These are phyloP conservation scores for Fomitopsis pulvina DNA, from an alignment of 768 basidiomycete species.

Conservation along the genomic window DNA sequence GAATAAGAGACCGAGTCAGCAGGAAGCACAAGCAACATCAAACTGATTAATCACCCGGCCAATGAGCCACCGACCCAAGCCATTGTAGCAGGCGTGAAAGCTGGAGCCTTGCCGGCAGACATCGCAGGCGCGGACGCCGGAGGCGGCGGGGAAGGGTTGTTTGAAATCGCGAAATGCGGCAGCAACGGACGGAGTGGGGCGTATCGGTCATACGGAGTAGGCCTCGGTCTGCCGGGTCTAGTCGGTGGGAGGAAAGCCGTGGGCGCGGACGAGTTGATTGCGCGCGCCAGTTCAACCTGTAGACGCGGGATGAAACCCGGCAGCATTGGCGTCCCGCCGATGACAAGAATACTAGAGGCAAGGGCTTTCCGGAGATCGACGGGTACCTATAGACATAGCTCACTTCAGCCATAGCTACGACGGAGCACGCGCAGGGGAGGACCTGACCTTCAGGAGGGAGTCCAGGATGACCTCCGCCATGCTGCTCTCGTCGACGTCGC, in stretches of 20 bases:
- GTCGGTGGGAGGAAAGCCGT: constrained; percentile 28
- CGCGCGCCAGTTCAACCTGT: constrained; percentile 67
- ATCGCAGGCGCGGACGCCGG: constrained; percentile 39
- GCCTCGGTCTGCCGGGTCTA: constrained; percentile 32
- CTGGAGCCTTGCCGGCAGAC: constrained; percentile 80
- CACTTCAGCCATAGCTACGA: not conserved
- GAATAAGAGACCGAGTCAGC: not conserved
- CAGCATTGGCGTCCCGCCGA: constrained; percentile 86
- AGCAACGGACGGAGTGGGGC: constrained; percentile 64
- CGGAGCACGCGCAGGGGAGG: not conserved
- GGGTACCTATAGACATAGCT: constrained; percentile 51
- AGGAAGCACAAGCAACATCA: not conserved
- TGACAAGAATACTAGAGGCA: constrained; percentile 76
- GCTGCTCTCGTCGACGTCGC: constrained; percentile 83
- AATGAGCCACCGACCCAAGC: constrained; percentile 93
- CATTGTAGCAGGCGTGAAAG: constrained; percentile 74
- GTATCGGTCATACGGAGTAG: constrained; percentile 67
- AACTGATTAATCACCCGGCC: constrained; percentile 67
- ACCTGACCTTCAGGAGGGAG: constrained; percentile 64
- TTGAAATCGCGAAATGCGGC: constrained; percentile 73
- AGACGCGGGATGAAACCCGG: constrained; percentile 91
- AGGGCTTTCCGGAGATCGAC: constrained; percentile 85
- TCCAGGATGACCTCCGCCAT: constrained; percentile 79
- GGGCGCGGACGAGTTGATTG: constrained; percentile 40
- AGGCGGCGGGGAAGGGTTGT: constrained; percentile 65